Conservation (phyloP, 176 grass and related monocot genomes). For the Saccharum officinarum region DNA sequence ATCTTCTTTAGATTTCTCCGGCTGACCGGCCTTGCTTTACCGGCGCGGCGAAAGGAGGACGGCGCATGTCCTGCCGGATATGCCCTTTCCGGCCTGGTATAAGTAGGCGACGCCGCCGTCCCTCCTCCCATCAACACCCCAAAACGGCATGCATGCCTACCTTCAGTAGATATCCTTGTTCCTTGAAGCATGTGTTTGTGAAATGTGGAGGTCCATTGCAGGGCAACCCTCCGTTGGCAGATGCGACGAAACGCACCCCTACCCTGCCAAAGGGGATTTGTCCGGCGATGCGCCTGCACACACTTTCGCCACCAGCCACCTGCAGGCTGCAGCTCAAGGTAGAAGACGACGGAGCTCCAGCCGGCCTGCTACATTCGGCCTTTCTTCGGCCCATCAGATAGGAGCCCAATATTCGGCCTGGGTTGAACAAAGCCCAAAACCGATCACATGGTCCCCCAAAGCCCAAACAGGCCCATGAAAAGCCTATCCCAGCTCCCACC, state of each 20-base stretch:
- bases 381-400: not conserved
- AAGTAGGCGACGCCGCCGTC: not conserved
- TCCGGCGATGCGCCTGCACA: constrained; percentile 12
- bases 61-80: constrained; percentile 31
- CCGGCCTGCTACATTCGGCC: not conserved
- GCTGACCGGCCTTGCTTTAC: not conserved
- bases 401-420: not conserved
- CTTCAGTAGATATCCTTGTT: not conserved
- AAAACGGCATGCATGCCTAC: not conserved
- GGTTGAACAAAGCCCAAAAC: not conserved
- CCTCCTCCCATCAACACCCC: not conserved
- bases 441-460: not conserved
- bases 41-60: not conserved
- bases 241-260: not conserved
- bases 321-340: too few relatives aligned
- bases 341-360: not conserved
- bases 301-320: too few relatives aligned
- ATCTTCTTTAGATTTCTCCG: not conserved
- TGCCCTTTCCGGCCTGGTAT: constrained; percentile 32
- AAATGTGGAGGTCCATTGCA: constrained; percentile 40
- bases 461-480: not conserved
- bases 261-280: constrained; percentile 54
- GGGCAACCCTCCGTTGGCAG: constrained; percentile 55
- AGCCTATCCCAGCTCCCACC: not conserved
- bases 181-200: not conserved